phyloP scores from a whole-genome alignment of 331 rosid species.

The Arachis monticola region DNA sequence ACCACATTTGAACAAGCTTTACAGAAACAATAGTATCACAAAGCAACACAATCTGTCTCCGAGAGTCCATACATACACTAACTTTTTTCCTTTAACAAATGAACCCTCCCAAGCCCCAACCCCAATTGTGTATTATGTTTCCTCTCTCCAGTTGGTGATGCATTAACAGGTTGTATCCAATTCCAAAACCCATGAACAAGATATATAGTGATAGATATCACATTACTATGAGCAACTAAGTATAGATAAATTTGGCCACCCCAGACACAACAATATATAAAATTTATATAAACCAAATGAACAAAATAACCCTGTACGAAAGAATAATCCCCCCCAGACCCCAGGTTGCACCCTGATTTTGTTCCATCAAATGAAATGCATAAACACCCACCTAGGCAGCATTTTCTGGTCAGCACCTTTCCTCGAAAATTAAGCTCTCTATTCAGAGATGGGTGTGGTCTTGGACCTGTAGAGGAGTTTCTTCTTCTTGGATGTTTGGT shows the following conservation, averaged over 20 bases:
- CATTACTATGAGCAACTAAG: slow-evolving; percentile 15
- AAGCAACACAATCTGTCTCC: slow-evolving; percentile 27
- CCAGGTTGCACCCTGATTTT: slow-evolving; percentile 23
- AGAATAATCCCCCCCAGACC: slow-evolving; percentile 41
- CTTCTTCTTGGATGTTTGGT: slow-evolving; percentile 91
- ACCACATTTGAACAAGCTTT: slow-evolving; percentile 37
- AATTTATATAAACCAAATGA: slow-evolving; percentile 44
- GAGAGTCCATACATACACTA: not conserved
- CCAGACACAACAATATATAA: slow-evolving; percentile 40
- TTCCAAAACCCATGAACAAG: slow-evolving; percentile 30
- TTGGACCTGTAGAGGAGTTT: slow-evolving; percentile 84
- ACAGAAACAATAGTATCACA: slow-evolving; percentile 41
- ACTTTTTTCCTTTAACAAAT: not conserved
- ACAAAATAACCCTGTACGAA: slow-evolving; percentile 45
- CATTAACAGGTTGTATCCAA: slow-evolving; percentile 33
- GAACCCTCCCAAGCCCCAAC: slow-evolving; percentile 1
- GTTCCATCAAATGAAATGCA: slow-evolving; percentile 13
- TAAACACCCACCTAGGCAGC: not conserved
- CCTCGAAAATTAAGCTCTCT: not conserved
- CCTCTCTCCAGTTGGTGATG: not conserved
- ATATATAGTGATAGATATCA: slow-evolving; percentile 9
- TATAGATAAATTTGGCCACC: slow-evolving; percentile 28
- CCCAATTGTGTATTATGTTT: slow-evolving; percentile 11
- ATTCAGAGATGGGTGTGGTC: slow-evolving; percentile 61
- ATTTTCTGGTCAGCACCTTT: slow-evolving; percentile 5